Base-by-base conservation (phyloP, 257 asterid genomes). In the Gentiana macrophylla region DNA sequence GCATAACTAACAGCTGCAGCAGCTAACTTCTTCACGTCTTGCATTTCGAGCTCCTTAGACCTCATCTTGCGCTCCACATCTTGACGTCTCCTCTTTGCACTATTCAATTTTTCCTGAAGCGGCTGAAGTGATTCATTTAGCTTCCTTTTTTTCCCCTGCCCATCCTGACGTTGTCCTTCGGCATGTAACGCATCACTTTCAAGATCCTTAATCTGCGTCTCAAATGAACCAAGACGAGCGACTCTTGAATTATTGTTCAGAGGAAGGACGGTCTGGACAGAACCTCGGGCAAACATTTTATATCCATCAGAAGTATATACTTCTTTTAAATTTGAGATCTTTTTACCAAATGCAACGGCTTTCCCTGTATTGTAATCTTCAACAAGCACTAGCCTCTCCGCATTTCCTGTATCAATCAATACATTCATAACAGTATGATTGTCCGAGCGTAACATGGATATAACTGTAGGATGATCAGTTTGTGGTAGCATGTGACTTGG, bases 301-400 rank as follows among this genome's bases (percentile, higher is more conserved):
- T 56, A 72, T 60, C 98, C 98, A 73, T 91, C 98, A 12, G 85
- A 65, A 34, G 95, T 83, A 73, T 77, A 87, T 59, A 83, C 96
- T 77, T 84, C 96, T 76, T 79, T 91, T 64, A 87, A 81, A 67
- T 91, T 84, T 64, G 80, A 62, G 64, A 84, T 66, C 62, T 79
- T 78, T n/a, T 72, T 86, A 49, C 83, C 82, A 75, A 91, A 91
- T 63, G 95, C 89, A 64, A 84, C 90, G 24, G 57, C 60, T 68
- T 59, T 84, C 59, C n/a, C 96, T 63, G 68, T 67, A 65, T 72
- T 83, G 72, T 84, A 87, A 74, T 91, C 84, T 68, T 72, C 74
- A 57, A 87, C 98, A 35, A 91, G 98, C 66, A 91, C 98, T 84
- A 72, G 95, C 74, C 94, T 84, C 80, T 87, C 96, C 67, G 88